These are phyloP conservation scores for Suillus hirtellus DNA, from an alignment of 768 basidiomycete genomes.

Conservation along the genomic window DNA sequence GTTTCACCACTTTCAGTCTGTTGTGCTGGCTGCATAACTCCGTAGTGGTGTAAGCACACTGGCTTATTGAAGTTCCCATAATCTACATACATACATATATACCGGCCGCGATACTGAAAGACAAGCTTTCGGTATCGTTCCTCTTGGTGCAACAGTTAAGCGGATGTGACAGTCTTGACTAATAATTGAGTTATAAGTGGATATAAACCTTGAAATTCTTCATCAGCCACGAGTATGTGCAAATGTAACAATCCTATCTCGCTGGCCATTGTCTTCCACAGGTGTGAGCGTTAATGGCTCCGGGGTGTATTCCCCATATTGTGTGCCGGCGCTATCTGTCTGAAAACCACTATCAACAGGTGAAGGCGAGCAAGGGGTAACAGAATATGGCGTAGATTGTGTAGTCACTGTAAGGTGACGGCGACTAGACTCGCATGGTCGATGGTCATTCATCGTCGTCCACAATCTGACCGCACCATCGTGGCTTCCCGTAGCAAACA, in stretches of 20 bases:
- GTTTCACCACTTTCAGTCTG: background rate
- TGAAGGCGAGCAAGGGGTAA: slow-evolving; percentile 8
- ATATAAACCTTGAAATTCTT: background rate
- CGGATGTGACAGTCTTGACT: too few relatives aligned
- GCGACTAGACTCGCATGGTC: background rate
- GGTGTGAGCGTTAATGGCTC: slow-evolving; percentile 13
- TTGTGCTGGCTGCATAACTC: background rate
- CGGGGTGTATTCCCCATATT: slow-evolving; percentile 9
- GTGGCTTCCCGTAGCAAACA: slow-evolving; percentile 71
- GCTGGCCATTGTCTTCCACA: slow-evolving; percentile 8
- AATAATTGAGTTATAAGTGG: too few relatives aligned
- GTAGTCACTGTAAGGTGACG: background rate
- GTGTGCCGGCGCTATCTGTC: slow-evolving; percentile 3
- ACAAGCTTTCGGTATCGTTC: too few relatives aligned
- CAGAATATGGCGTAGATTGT: slow-evolving; percentile 5
- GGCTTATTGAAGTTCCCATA: too few relatives aligned
- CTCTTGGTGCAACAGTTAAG: too few relatives aligned
- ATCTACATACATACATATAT: too few relatives aligned
- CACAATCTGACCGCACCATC: slow-evolving; percentile 71
- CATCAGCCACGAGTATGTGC: background rate
- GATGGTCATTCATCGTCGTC: slow-evolving; percentile 39
- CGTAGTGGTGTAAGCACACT: background rate
- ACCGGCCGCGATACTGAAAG: too few relatives aligned
- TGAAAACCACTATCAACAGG: background rate
- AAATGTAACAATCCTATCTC: slow-evolving; percentile 13